Conservation (phyloP, 306 rosid genomes). For the Betula pendula region DNA sequence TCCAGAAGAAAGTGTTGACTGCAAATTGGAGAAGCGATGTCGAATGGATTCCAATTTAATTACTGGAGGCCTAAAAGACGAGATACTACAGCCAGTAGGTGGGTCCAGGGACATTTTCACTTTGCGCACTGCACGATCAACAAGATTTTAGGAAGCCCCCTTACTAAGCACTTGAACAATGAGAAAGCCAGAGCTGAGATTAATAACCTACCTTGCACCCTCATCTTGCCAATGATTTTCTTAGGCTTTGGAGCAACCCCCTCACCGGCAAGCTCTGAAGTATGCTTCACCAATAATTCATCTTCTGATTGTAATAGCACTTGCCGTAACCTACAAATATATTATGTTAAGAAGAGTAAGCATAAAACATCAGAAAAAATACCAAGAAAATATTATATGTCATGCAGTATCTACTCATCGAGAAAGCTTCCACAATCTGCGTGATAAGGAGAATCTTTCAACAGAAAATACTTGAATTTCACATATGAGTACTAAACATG, state of each 20-base stretch:
- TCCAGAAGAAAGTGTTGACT: slow-evolving; percentile 72
- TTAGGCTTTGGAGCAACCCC: slow-evolving; percentile 84
- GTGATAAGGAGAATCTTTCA: neutral
- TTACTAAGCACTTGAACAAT: slow-evolving; percentile 21
- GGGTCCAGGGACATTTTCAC: slow-evolving; percentile 77
- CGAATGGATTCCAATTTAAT: slow-evolving; percentile 63
- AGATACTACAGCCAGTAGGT: slow-evolving; percentile 84
- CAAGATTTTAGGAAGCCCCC: slow-evolving; percentile 17
- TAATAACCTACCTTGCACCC: slow-evolving; percentile 80
- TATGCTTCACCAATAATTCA: slow-evolving; percentile 73
- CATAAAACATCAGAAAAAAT: slow-evolving; percentile 10
- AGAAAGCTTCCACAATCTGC: neutral
- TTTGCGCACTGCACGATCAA: slow-evolving; percentile 75
- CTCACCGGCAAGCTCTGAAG: slow-evolving; percentile 73
- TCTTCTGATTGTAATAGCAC: slow-evolving; percentile 89
- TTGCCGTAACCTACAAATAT: slow-evolving; percentile 66
- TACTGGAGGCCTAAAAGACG: slow-evolving; percentile 51
- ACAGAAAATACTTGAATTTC: neutral
- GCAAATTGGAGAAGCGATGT: slow-evolving; percentile 57
- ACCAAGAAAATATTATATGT: neutral
- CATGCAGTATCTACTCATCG: neutral
- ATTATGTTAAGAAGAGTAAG: slow-evolving; percentile 20
- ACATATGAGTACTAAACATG: neutral
- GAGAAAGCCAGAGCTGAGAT: slow-evolving; percentile 19
- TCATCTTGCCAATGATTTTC: slow-evolving; percentile 90